Percentiles rank a stretch among this genome's conserved stretches.
Evolutionary conservation across 176 grass and related monocot genomes (phyloP).

Genomic region (Aegilops speltoides): DNA sequence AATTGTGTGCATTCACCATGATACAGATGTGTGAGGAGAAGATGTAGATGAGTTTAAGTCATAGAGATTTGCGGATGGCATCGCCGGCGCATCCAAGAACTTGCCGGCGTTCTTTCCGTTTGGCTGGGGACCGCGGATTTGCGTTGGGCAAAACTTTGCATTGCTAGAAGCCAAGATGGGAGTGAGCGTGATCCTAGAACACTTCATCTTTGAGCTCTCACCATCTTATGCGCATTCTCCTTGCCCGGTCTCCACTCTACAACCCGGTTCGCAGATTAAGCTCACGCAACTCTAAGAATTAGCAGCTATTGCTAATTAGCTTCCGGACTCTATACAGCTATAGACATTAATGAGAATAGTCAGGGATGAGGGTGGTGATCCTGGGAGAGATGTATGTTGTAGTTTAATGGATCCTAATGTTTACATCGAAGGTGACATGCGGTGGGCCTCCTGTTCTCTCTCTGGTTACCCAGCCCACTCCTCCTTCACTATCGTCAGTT

Average conservation of each 20-base stretch:
- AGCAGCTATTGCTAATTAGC: not conserved
- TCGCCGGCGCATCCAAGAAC: conserved; percentile 51
- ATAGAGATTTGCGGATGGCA: conserved; percentile 55
- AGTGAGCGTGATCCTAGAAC: conserved; percentile 57
- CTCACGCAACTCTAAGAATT: conserved; percentile 15
- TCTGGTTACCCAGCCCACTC: too few species aligned
- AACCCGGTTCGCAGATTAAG: conserved; percentile 67
- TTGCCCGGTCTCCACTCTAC: conserved; percentile 27
- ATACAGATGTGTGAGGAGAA: conserved; percentile 54
- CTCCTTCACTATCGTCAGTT: too few species aligned
- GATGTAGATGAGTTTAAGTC: conserved; percentile 54
- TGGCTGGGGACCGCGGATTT: conserved; percentile 48
- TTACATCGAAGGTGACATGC: too few species aligned
- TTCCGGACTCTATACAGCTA: not conserved
- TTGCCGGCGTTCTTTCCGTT: conserved; percentile 45
- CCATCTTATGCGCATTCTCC: conserved; percentile 59
- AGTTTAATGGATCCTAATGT: too few species aligned
- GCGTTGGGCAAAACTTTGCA: conserved; percentile 34
- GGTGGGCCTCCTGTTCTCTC: too few species aligned
- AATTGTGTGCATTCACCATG: conserved; percentile 48
- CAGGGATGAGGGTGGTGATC: too few species aligned
- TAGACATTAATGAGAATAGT: too few species aligned
- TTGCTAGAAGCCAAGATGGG: conserved; percentile 57
- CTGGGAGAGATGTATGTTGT: too few species aligned
- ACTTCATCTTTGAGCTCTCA: conserved; percentile 64